Conservation (phyloP, 257 asterid genomes). For the Gentiana macrophylla region DNA sequence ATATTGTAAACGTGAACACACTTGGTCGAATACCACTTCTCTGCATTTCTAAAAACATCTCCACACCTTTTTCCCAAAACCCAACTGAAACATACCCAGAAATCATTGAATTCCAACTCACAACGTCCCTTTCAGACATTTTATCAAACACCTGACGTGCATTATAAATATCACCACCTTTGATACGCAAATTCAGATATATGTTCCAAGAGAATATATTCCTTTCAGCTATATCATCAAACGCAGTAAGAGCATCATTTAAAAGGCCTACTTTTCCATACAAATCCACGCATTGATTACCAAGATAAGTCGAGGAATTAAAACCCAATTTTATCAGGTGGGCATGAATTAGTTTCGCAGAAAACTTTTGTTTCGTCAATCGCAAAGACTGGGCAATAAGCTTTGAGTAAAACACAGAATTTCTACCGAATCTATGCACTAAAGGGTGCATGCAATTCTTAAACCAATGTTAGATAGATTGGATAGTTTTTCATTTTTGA, state of each 20-base stretch:
- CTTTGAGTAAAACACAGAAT: slow-evolving; percentile 24
- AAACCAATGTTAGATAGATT: neutral
- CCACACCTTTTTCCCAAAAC: slow-evolving; percentile 27
- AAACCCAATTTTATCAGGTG: slow-evolving; percentile 45
- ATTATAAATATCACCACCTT: slow-evolving; percentile 18
- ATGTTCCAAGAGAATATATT: slow-evolving; percentile 60
- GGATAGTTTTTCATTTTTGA: too few relatives aligned
- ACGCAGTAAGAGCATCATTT: slow-evolving; percentile 34
- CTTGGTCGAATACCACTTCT: slow-evolving; percentile 35
- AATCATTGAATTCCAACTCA: slow-evolving; percentile 63
- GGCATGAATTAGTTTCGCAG: slow-evolving; percentile 42
- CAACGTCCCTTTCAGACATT: slow-evolving; percentile 61
- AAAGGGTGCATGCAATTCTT: slow-evolving; percentile 35
- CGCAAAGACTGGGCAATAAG: slow-evolving; percentile 26
- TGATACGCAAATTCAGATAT: slow-evolving; percentile 20
- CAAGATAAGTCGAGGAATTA: slow-evolving; percentile 30
- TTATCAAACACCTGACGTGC: slow-evolving; percentile 49
- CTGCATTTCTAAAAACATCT: slow-evolving; percentile 35
- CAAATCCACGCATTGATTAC: slow-evolving; percentile 46
- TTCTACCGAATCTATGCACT: slow-evolving; percentile 18
- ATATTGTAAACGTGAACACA: slow-evolving; percentile 44
- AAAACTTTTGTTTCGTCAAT: slow-evolving; percentile 21
- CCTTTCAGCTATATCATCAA: slow-evolving; percentile 33
- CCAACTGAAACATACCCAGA: slow-evolving; percentile 43
- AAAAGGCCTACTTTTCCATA: slow-evolving; percentile 29